A percentile compares a stretch with the other conserved stretches of the same genome.
These are phyloP conservation scores for Aspergillus brasiliensis DNA, from an alignment of 2,329 filamentous ascomycete genomes.

Conservation along the genomic window DNA sequence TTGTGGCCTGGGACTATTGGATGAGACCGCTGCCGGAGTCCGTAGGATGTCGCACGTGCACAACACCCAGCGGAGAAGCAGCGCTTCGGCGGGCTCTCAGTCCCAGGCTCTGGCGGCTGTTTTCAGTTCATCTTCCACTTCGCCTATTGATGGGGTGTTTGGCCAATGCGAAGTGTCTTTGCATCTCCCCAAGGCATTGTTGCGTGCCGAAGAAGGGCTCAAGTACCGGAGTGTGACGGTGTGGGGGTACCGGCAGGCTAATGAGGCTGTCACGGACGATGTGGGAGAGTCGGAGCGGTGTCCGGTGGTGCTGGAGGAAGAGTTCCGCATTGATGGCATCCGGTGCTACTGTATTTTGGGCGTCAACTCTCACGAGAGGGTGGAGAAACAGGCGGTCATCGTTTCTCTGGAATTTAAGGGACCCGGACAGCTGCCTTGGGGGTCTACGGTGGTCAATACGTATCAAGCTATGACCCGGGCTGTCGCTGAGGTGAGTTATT, in stretches of 20 bases:
- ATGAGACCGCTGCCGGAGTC: conserved; percentile 41
- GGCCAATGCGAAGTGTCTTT: conserved; percentile 42
- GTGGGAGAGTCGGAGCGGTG: conserved; percentile 29
- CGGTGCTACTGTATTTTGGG: conserved; percentile 52
- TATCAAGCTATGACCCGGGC: conserved; percentile 44
- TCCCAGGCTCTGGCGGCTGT: conserved; percentile 10
- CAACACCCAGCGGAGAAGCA: conserved; percentile 29
- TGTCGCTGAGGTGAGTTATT: conserved; percentile 39
- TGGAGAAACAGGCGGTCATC: conserved; percentile 54
- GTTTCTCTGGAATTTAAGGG: conserved; percentile 42
- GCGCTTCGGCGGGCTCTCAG: conserved; percentile 19
- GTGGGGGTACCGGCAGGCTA: conserved; percentile 34
- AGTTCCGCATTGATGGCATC: conserved; percentile 47
- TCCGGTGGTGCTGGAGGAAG: conserved; percentile 37
- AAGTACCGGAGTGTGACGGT: conserved; percentile 39
- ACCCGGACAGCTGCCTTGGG: conserved; percentile 35
- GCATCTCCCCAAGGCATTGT: conserved; percentile 48
- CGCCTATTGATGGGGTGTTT: conserved; percentile 32
- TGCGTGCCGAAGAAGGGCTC: conserved; percentile 48
- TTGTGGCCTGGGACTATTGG: conserved; percentile 37
- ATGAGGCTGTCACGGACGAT: conserved; percentile 19
- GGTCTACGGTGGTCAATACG: conserved; percentile 35
- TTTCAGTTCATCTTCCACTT: conserved; percentile 13
- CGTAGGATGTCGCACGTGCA: conserved; percentile 37
- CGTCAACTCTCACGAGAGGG: conserved; percentile 55